Evolutionary conservation across 192 early-diverging fungal species (phyloP).

Genomic region (Gryganskiella cystojenkinii): DNA sequence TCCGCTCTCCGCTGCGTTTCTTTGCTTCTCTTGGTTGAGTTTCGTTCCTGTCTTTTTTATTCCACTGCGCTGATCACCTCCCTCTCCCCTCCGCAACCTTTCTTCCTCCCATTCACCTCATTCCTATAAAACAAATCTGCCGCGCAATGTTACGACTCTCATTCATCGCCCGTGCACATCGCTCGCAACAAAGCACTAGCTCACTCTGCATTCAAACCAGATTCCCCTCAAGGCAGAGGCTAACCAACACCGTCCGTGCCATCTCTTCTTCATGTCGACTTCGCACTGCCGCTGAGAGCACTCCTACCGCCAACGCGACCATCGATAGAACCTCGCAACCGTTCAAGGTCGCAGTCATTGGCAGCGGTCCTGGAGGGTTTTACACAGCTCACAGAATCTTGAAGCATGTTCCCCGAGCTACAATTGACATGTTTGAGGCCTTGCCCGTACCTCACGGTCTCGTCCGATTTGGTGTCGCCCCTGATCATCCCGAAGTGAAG

Average conservation of each 20-base stretch:
- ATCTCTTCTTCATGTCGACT: constrained; percentile 16
- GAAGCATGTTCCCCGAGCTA: constrained; percentile 59
- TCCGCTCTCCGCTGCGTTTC: too few relatives aligned
- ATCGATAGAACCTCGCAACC: constrained; percentile 11
- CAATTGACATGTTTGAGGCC: constrained; percentile 88
- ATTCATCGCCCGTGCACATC: constrained; percentile 21
- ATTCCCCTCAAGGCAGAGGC: neutral
- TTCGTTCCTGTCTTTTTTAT: too few relatives aligned
- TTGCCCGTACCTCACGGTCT: constrained; percentile 90
- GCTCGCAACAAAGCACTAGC: neutral
- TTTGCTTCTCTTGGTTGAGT: too few relatives aligned
- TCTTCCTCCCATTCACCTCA: too few relatives aligned
- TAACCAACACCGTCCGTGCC: constrained; percentile 11
- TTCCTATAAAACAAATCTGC: too few relatives aligned
- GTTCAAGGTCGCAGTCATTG: constrained; percentile 74
- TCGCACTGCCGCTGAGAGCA: neutral
- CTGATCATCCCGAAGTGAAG: constrained; percentile 98
- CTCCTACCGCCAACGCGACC: neutral
- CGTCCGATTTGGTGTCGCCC: constrained; percentile 94
- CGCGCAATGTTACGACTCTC: constrained; percentile 25
- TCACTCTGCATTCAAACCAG: constrained; percentile 6
- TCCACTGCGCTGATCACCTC: too few relatives aligned
- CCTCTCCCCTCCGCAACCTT: too few relatives aligned
- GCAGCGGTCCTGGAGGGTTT: constrained; percentile 89
- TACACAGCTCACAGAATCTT: constrained; percentile 88